Percentiles rank a stretch among this genome's conserved stretches.
These are phyloP conservation scores for Macroventuria anomochaeta DNA, from an alignment of 2,329 filamentous ascomycete genomes.

Conservation along the genomic window DNA sequence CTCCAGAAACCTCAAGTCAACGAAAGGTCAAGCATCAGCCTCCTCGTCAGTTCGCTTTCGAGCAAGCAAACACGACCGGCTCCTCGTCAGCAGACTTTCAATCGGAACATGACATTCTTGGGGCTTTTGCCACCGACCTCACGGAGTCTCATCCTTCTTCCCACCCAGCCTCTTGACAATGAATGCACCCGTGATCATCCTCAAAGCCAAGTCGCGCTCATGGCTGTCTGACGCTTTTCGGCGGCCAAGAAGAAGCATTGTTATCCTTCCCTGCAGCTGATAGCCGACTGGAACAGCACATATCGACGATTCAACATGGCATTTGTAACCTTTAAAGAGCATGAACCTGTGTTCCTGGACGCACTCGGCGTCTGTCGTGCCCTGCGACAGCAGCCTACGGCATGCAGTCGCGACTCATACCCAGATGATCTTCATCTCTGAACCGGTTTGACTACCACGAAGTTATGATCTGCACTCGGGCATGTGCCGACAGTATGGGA, in stretches of 20 bases:
- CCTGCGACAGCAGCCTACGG: neutral
- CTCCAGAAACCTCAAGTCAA: neutral
- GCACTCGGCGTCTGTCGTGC: neutral
- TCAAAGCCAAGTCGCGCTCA: neutral
- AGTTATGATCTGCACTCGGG: neutral
- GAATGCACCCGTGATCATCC: neutral
- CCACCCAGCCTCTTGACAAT: neutral
- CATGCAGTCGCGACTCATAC: neutral
- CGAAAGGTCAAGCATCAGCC: no score
- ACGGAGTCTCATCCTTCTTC: neutral
- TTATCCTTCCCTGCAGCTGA: no score
- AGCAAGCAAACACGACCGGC: no score
- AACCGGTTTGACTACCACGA: neutral
- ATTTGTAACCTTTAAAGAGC: neutral
- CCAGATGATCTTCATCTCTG: neutral
- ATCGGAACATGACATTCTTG: no score
- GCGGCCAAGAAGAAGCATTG: no score
- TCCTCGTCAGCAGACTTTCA: no score
- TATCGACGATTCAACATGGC: neutral
- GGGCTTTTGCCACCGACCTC: neutral
- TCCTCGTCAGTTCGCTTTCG: no score
- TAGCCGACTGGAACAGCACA: no score
- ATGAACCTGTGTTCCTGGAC: no score
- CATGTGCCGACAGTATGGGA: no score
- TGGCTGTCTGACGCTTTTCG: neutral